Evolutionary conservation across 352 stramenopile genomes (phyloP).

Genomic region (Pythium brachiatum): DNA sequence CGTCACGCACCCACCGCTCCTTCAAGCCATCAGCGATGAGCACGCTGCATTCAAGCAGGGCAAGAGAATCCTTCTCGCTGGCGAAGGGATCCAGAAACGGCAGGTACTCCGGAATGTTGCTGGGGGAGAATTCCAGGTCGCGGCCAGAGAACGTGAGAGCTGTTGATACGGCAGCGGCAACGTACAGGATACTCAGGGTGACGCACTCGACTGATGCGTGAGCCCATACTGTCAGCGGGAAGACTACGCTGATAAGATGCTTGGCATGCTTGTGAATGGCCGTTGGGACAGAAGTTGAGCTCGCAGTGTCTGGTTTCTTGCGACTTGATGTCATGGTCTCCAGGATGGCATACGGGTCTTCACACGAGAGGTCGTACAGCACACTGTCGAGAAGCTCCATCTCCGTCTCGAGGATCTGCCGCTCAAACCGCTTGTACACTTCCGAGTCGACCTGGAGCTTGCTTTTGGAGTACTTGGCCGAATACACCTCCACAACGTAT

Average conservation of each 20-base stretch:
- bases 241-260: slow-evolving; percentile 48
- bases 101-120: slow-evolving; percentile 40
- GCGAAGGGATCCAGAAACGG: slow-evolving; percentile 38
- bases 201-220: slow-evolving; percentile 61
- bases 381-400: slow-evolving; percentile 66
- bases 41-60: slow-evolving; percentile 58
- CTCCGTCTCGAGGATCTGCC: slow-evolving; percentile 60
- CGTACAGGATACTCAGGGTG: slow-evolving; percentile 63
- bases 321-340: slow-evolving; percentile 51
- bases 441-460: slow-evolving; percentile 32
- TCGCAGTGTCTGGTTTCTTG: slow-evolving; percentile 25
- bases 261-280: slow-evolving; percentile 72
- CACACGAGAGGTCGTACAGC: slow-evolving; percentile 68
- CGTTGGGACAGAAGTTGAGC: slow-evolving; percentile 12
- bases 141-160: slow-evolving; percentile 23
- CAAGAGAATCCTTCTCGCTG: slow-evolving; percentile 42
- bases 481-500: slow-evolving; percentile 74
- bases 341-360: slow-evolving; percentile 69
- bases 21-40: slow-evolving; percentile 54
- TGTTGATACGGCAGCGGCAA: slow-evolving; percentile 53
- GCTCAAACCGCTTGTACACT: slow-evolving; percentile 50
- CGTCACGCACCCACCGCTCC: slow-evolving; percentile 58
- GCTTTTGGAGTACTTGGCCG: neutral
- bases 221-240: slow-evolving; percentile 65
- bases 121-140: slow-evolving; percentile 1